phyloP scores from a whole-genome alignment of 495 filamentous ascomycete genomes.

The Pyrenopolyporus hunteri region DNA sequence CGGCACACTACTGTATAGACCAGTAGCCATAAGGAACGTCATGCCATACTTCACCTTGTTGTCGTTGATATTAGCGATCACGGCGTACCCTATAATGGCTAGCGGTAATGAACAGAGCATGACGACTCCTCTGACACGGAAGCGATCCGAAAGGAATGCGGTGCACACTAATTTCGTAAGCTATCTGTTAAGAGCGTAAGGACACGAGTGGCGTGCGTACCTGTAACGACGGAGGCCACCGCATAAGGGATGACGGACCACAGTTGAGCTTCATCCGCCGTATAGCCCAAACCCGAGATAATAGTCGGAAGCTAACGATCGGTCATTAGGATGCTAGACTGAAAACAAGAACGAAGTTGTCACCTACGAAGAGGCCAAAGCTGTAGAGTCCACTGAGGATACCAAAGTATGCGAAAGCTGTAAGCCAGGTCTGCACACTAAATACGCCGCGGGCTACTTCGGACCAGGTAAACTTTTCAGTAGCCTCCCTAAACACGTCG shows the following conservation, averaged over 20 bases:
- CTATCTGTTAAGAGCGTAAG: slow-evolving; percentile 42
- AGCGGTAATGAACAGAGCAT: slow-evolving; percentile 54
- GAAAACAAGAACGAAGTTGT: neutral
- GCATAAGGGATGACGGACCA: slow-evolving; percentile 73
- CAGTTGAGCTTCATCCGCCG: slow-evolving; percentile 66
- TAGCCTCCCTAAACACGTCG: slow-evolving; percentile 34
- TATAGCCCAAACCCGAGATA: slow-evolving; percentile 67
- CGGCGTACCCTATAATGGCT: slow-evolving; percentile 69
- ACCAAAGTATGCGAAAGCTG: slow-evolving; percentile 52
- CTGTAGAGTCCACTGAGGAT: slow-evolving; percentile 54
- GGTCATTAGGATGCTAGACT: slow-evolving; percentile 41
- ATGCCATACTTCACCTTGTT: slow-evolving; percentile 74
- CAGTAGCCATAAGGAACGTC: slow-evolving; percentile 71
- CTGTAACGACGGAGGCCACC: slow-evolving; percentile 62
- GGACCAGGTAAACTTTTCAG: slow-evolving; percentile 66
- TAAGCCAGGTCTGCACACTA: slow-evolving; percentile 63
- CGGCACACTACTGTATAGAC: slow-evolving; percentile 80
- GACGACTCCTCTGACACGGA: slow-evolving; percentile 51
- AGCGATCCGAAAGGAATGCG: slow-evolving; percentile 54
- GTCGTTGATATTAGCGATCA: slow-evolving; percentile 61
- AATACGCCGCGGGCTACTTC: slow-evolving; percentile 67
- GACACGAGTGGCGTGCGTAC: slow-evolving; percentile 47
- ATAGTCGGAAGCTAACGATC: slow-evolving; percentile 71
- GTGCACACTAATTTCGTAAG: slow-evolving; percentile 42
- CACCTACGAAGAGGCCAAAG: slow-evolving; percentile 60